Base-by-base conservation (phyloP, 805 yeast species). In the Lachancea lanzarotensis region DNA sequence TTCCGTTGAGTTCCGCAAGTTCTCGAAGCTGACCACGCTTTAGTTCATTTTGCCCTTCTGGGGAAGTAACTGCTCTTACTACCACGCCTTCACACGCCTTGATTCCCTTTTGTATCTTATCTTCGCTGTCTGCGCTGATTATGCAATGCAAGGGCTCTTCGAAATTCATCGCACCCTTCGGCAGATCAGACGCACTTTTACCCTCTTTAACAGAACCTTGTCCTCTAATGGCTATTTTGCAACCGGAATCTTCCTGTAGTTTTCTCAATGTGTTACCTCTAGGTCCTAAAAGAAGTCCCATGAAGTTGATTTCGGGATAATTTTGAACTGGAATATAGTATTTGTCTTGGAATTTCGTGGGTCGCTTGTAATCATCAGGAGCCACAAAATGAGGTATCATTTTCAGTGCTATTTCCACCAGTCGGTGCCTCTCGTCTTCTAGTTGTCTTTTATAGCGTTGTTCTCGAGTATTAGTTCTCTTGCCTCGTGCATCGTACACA, bases 191-290 rank as follows among this genome's bases (percentile, higher is more conserved):
- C 1, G 76, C 67, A 46, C 76, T 75, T 61, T 81, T 84, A 27
- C 98, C 98, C 58, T 87, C 95, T 59, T 91, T 91, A 16, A 89
- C 95, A 1, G 97, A 90, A 0, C 99, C 99, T 53, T 84, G 81
- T 22, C 99, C 99, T 53, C 99, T 73, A 40, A 93, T 85, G 2
- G 90, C 95, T 47, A 93, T 83, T 52, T 75, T 78, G 15, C 98
- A 96, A 1, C 96, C 96, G 33, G 95, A 82, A 40, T 83, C 81
- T 25, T 78, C 81, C 60, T 91, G 95, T 64, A 95, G 67, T 54
- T 79, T 78, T 48, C 85, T 78, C 54, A 91, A 67, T 0, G 96
- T 91, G 55, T 84, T 83, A 19, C 98, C 99, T 70, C 99, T 81
- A 27, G 99, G 98, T 0, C 99, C 99, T 40, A 93, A 65, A 17